These are phyloP conservation scores for Saccharomycopsis amapae DNA, from an alignment of 805 yeast genomes.

Conservation along the genomic window DNA sequence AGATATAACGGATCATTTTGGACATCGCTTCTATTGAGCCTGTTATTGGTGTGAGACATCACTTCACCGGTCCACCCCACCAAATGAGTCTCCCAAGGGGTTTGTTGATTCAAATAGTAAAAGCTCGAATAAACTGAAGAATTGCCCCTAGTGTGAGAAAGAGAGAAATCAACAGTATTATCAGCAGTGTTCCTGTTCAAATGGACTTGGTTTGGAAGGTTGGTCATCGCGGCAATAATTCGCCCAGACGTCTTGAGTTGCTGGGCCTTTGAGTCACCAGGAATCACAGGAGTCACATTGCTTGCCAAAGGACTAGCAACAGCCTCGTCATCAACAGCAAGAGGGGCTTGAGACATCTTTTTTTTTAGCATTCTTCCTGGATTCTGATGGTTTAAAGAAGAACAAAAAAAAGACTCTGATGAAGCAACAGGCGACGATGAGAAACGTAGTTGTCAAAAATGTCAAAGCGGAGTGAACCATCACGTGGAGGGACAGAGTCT, in stretches of 20 bases:
- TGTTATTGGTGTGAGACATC: neutral
- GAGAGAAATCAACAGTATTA: constrained; percentile 45
- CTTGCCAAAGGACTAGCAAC: constrained; percentile 26
- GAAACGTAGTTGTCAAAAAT: no score
- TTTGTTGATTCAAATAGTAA: constrained; percentile 50
- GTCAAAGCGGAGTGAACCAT: no score
- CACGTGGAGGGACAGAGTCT: no score
- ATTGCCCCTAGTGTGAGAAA: constrained; percentile 60
- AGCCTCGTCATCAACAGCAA: constrained; percentile 21
- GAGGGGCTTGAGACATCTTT: neutral
- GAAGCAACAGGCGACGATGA: no score
- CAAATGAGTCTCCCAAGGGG: constrained; percentile 81
- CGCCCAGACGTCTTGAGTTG: constrained; percentile 51
- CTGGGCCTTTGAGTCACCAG: constrained; percentile 18
- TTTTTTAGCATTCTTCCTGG: neutral
- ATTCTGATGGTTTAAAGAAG: neutral
- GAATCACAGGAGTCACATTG: constrained; percentile 3
- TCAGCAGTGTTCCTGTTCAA: constrained; percentile 29
- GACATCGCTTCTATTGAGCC: constrained; percentile 11
- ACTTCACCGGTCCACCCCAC: constrained; percentile 97
- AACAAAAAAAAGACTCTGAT: no score
- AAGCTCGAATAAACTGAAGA: constrained; percentile 78
- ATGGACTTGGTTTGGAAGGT: constrained; percentile 56
- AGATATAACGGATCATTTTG: constrained; percentile 35
- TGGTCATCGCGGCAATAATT: constrained; percentile 59